Evolutionary conservation across 495 filamentous ascomycete species (phyloP).

Genomic region (Trypethelium eluteriae): DNA sequence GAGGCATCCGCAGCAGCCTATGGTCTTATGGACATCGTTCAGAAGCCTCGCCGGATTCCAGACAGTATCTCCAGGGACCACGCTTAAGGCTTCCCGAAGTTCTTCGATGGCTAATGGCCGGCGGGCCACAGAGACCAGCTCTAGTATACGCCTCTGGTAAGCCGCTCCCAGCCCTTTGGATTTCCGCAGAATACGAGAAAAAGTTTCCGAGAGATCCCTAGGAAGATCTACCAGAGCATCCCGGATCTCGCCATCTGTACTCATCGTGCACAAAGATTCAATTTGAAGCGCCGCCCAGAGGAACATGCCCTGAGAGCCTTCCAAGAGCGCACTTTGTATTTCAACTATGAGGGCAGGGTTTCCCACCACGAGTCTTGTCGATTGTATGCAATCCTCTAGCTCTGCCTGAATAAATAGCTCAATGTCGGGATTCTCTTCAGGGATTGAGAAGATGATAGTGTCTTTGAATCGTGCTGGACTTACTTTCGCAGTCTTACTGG

Average conservation of each 20-base stretch:
- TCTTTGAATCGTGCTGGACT: constrained; percentile 15
- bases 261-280: constrained; percentile 34
- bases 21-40: constrained; percentile 34
- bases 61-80: constrained; percentile 32
- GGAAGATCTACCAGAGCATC: constrained; percentile 38
- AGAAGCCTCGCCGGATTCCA: constrained; percentile 35
- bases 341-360: constrained; percentile 36
- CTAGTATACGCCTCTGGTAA: constrained; percentile 25
- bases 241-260: constrained; percentile 40
- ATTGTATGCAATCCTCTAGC: constrained; percentile 31
- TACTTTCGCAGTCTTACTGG: neutral
- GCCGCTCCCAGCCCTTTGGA: constrained; percentile 16
- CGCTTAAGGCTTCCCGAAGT: constrained; percentile 40
- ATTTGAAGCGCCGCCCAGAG: constrained; percentile 45
- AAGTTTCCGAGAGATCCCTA: constrained; percentile 37
- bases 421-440: constrained; percentile 39
- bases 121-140: constrained; percentile 32
- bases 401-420: constrained; percentile 34
- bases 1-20: constrained; percentile 40
- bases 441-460: constrained; percentile 27
- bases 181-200: constrained; percentile 36
- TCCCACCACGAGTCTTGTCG: constrained; percentile 32
- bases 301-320: constrained; percentile 40
- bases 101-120: constrained; percentile 39
- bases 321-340: constrained; percentile 32